phyloP scores from a whole-genome alignment of 2,329 filamentous ascomycete genomes.

The Phoma sp. region DNA sequence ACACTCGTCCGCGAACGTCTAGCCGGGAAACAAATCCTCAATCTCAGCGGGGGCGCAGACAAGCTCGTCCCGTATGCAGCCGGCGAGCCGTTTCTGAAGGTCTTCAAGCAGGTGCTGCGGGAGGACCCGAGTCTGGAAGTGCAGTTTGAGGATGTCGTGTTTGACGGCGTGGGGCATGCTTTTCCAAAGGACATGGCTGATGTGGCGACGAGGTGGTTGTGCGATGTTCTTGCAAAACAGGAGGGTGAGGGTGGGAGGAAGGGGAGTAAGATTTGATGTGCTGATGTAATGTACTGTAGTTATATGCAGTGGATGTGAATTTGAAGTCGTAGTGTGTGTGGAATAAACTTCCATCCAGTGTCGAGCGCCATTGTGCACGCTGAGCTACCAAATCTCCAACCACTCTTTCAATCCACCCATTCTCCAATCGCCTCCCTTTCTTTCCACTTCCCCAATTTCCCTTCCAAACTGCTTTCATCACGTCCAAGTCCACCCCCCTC shows the following conservation, averaged over 20 bases:
- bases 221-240: slow-evolving; percentile 44
- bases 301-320: too few species aligned
- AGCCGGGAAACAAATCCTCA: slow-evolving; percentile 45
- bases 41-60: slow-evolving; percentile 69
- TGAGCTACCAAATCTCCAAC: too few species aligned
- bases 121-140: slow-evolving; percentile 59
- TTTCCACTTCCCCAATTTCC: too few species aligned
- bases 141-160: slow-evolving; percentile 70
- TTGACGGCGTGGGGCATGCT: slow-evolving; percentile 72
- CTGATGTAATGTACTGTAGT: too few species aligned
- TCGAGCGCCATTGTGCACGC: too few species aligned
- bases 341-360: too few species aligned
- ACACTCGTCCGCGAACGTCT: slow-evolving; percentile 56
- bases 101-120: slow-evolving; percentile 66
- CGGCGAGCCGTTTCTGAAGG: slow-evolving; percentile 66
- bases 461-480: too few species aligned
- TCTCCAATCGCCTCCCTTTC: too few species aligned
- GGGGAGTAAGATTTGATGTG: slow-evolving; percentile 13
- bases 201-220: slow-evolving; percentile 71
- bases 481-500: too few species aligned
- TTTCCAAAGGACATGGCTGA: slow-evolving; percentile 72
- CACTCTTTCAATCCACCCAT: too few species aligned
- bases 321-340: too few species aligned
- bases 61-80: slow-evolving; percentile 74
- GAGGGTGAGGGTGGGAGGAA: slow-evolving; percentile 4